Conservation (phyloP, 2,329 filamentous ascomycete genomes). For the Rhinocladiella mackenziei region DNA sequence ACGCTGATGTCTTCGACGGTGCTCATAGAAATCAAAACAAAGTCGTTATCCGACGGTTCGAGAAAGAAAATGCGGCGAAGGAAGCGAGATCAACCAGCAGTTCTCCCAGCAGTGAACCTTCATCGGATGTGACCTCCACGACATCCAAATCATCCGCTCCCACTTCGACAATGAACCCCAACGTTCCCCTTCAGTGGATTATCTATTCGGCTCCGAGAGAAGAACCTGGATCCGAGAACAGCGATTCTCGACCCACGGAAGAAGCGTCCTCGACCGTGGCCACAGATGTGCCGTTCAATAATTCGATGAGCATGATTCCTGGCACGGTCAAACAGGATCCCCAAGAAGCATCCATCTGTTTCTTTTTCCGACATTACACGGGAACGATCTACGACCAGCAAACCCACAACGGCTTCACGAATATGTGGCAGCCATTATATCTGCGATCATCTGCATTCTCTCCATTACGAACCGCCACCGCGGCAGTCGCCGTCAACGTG, state of each 20-base stretch:
- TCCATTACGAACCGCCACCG: conserved; percentile 26
- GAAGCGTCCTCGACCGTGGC: too few relatives aligned
- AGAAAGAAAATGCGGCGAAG: conserved; percentile 12
- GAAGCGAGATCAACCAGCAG: conserved; percentile 1
- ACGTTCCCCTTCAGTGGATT: conserved; percentile 19
- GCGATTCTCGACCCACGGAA: neutral
- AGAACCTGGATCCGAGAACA: neutral
- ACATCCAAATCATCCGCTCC: conserved; percentile 1
- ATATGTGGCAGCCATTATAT: conserved; percentile 25
- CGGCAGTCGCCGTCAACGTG: conserved; percentile 27
- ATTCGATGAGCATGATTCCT: conserved; percentile 13
- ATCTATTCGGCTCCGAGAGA: conserved; percentile 13
- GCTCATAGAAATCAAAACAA: conserved; percentile 28
- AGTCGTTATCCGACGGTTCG: conserved; percentile 17
- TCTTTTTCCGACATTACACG: conserved; percentile 28
- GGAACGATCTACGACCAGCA: conserved; percentile 18
- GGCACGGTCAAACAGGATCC: conserved; percentile 15
- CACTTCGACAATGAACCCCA: neutral
- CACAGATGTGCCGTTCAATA: too few relatives aligned
- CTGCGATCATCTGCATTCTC: conserved; percentile 17
- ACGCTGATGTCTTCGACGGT: conserved; percentile 28
- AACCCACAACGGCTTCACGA: conserved; percentile 21
- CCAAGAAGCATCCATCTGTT: conserved; percentile 23
- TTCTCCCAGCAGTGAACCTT: conserved; percentile 8
- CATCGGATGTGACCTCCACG: conserved; percentile 1